These are phyloP conservation scores for Diaporthe humulicola DNA, from an alignment of 2,329 filamentous ascomycete species.

Conservation along the genomic window DNA sequence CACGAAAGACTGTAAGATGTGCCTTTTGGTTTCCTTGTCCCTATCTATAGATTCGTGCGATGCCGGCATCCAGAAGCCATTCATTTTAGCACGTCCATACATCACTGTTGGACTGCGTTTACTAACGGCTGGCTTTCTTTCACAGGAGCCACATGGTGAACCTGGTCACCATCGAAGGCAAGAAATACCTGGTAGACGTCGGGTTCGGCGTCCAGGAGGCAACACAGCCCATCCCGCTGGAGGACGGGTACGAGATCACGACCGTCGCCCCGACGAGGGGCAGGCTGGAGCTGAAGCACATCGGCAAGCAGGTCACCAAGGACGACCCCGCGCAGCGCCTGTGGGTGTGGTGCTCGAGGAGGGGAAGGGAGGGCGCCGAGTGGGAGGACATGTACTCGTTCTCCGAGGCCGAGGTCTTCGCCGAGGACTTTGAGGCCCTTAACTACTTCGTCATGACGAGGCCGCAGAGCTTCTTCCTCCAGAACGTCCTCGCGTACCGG, in stretches of 20 bases:
- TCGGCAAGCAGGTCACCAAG: constrained; percentile 47
- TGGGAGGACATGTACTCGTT: constrained; percentile 67
- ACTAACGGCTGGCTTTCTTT: not conserved
- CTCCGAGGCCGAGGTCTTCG: constrained; percentile 61
- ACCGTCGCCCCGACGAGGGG: constrained; percentile 61
- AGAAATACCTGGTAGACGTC: constrained; percentile 68
- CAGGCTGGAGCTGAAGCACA: constrained; percentile 54
- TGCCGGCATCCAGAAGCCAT: not conserved
- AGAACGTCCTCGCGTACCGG: constrained; percentile 52
- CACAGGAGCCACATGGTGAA: constrained; percentile 71
- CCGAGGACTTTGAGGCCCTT: constrained; percentile 61
- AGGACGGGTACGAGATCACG: constrained; percentile 43
- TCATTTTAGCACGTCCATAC: not conserved
- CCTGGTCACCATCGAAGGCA: constrained; percentile 65
- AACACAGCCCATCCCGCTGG: constrained; percentile 50
- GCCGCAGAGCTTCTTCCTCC: constrained; percentile 54
- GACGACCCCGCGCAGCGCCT: constrained; percentile 49
- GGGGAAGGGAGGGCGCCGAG: constrained; percentile 43
- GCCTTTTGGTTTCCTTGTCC: too few species aligned
- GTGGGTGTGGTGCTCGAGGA: constrained; percentile 55
- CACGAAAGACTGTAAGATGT: constrained; percentile 23
- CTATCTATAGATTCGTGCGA: too few species aligned
- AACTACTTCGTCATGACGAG: constrained; percentile 54
- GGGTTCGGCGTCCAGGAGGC: constrained; percentile 68
- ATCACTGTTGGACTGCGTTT: not conserved